Evolutionary conservation across 176 grass and related monocot species (phyloP).

Genomic region (Oryza glumipatula): DNA sequence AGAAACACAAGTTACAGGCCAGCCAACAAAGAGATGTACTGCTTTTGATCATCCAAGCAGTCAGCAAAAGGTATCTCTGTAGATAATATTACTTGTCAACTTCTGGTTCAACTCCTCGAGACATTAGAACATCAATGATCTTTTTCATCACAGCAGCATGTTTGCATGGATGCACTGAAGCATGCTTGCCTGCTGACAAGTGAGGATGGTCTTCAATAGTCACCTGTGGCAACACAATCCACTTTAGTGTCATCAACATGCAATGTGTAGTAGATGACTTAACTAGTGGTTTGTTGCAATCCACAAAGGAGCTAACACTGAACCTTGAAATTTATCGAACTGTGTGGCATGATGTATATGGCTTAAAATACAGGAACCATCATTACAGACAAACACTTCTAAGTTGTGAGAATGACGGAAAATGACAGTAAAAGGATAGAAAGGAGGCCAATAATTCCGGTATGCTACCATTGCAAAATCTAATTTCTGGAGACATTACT

Average conservation of each 20-base stretch:
- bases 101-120: conserved; percentile 81
- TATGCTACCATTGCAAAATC: neutral
- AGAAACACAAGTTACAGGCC: neutral
- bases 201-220: conserved; percentile 99
- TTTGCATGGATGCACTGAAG: conserved; percentile 89
- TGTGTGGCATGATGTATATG: conserved; percentile 13
- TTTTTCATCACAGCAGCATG: conserved; percentile 98
- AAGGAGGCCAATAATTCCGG: neutral
- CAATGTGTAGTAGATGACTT: neutral
- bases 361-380: neutral
- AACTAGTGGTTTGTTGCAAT: neutral
- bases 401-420: neutral
- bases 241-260: neutral
- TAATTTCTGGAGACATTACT: neutral
- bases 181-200: conserved; percentile 80
- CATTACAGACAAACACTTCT: neutral
- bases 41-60: neutral
- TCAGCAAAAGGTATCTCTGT: neutral
- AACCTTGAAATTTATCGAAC: conserved; percentile 19
- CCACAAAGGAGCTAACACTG: neutral
- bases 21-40: neutral
- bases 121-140: conserved; percentile 89
- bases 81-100: conserved; percentile 80
- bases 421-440: neutral
- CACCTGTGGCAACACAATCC: conserved; percentile 55